Conservation (phyloP, 208 protist species). For the Plasmodiophora brassicae region DNA sequence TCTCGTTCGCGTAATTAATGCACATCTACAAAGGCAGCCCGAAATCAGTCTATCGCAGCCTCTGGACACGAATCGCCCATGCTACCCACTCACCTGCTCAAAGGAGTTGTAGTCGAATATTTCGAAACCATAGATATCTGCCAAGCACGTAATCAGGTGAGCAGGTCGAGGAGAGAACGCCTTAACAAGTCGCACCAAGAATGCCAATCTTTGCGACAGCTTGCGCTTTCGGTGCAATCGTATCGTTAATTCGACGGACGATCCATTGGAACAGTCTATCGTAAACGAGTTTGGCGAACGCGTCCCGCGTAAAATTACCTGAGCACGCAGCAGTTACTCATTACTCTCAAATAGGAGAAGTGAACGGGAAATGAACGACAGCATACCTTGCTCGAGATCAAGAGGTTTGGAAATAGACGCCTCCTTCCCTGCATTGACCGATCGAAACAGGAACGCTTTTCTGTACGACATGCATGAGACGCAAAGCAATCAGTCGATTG, state of each 20-base stretch:
- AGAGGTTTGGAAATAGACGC: not conserved
- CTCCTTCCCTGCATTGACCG: not conserved
- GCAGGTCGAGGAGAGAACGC: too few relatives aligned
- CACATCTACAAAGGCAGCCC: constrained; percentile 81
- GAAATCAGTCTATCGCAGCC: too few relatives aligned
- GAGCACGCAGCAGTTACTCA: not conserved
- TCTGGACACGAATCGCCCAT: too few relatives aligned
- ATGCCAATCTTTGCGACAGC: not conserved
- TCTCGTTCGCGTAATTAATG: constrained; percentile 98
- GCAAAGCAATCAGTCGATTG: not conserved
- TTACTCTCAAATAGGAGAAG: not conserved
- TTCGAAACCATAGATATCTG: constrained; percentile 92
- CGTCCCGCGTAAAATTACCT: not conserved
- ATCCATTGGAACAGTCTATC: not conserved
- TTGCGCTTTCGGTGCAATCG: not conserved
- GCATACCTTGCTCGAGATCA: not conserved
- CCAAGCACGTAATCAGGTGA: not conserved
- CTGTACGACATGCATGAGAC: not conserved
- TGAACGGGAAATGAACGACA: too few relatives aligned
- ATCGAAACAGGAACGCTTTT: not conserved
- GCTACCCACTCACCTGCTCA: constrained; percentile 73
- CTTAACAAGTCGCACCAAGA: not conserved
- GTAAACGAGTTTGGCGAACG: not conserved
- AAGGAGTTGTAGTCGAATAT: constrained; percentile 90
- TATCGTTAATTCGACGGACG: not conserved